Base-by-base conservation (phyloP, 2,329 filamentous ascomycete genomes). In the Aspergillus bombycis region DNA sequence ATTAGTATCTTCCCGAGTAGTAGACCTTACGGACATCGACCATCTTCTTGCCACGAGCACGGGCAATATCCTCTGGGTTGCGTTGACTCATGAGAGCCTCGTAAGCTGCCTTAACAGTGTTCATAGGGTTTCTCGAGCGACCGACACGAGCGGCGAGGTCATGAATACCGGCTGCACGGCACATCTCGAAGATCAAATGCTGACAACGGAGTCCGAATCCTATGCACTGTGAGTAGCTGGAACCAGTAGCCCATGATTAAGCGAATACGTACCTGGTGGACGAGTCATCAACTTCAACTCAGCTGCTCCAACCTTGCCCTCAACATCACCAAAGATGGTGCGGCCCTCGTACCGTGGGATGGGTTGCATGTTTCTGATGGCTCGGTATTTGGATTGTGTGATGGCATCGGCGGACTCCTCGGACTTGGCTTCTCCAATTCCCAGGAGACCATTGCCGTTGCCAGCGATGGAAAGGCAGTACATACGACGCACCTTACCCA, bases 1-100 rank as follows among this genome's bases (percentile, higher is more conserved):
- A 60, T 74, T 87, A 85, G 78, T 90, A 85, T 79, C 85, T 85
- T 45, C 93, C 93, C 58, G 92, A 93, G 80, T 97, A 98, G 83
- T 99, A 99, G 74, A 98, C 95, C 84, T 95, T 97, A 71, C 95
- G 85, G 68, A 94, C 92, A 82, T 99, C 95, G 38, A 99, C 93
- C 75, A 99, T 78, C 86, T 99, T 99, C 86, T 92, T 94, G 65
- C 95, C 94, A 68, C 94, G 84, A 58, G 93, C 94, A 57, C 91
- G 86, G 62, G 95, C 95, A 75, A 99, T 90, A 75, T 94, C 89
- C 77, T 98, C 92, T 34, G 95, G 95, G 74, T 96, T 85, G 65
- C 88, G 88, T 82, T 99, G 95, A 82, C 84, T 91, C 78, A 88
- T 86, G 66, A 99, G 83, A 6, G 94, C 94, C 78, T 94, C 79